Evolutionary conservation across 345 rosid species (phyloP).

Genomic region (Moringa oleifera): DNA sequence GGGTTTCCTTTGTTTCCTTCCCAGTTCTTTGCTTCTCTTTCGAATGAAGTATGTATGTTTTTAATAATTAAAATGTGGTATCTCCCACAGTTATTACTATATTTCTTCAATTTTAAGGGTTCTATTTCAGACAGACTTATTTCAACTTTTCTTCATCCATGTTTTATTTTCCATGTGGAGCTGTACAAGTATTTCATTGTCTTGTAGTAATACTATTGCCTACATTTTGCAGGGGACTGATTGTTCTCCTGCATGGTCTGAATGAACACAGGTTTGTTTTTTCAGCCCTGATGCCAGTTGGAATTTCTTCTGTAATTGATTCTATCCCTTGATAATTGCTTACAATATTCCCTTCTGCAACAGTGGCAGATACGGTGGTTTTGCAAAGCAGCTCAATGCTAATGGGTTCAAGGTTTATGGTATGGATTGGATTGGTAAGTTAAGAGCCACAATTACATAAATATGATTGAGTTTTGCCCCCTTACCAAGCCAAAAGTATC

Average conservation of each 20-base stretch:
- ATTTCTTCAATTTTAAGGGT: no score
- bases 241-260: slow-evolving; percentile 77
- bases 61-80: no score
- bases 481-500: no score
- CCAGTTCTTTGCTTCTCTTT: no score
- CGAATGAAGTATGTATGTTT: no score
- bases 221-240: slow-evolving; percentile 59
- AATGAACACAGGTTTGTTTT: slow-evolving; percentile 83
- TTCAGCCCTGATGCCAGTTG: background rate
- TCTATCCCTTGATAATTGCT: background rate
- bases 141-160: no score
- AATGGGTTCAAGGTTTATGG: slow-evolving; percentile 86
- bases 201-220: no score
- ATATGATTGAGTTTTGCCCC: no score
- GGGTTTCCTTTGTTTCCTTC: no score
- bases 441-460: background rate
- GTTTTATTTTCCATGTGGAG: background rate
- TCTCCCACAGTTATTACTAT: no score
- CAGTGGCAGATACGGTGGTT: slow-evolving; percentile 82
- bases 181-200: background rate
- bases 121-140: background rate
- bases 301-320: background rate
- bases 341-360: background rate
- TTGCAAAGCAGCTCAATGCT: slow-evolving; percentile 79
- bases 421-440: slow-evolving; percentile 93